Evolutionary conservation across 768 basidiomycete genomes (phyloP).

Genomic region (Rhizopogon rudus): DNA sequence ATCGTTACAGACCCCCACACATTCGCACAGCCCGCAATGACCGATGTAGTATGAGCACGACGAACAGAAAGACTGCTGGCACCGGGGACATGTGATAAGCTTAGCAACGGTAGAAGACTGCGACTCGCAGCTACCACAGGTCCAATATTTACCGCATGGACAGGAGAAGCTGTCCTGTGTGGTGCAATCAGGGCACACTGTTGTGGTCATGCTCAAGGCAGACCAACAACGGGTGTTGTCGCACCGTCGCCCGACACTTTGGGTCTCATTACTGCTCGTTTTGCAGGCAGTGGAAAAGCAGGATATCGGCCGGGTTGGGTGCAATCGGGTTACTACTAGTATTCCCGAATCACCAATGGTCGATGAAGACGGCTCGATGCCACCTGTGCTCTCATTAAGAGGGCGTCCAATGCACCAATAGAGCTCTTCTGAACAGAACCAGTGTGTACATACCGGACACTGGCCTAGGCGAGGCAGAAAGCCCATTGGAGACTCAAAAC

Average conservation of each 20-base stretch:
- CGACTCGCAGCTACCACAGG: background rate
- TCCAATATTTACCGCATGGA: background rate
- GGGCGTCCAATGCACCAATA: background rate
- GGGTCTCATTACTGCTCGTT: background rate
- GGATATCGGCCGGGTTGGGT: background rate
- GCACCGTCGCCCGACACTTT: background rate
- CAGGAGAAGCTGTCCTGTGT: conserved; percentile 1
- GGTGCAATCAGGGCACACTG: background rate
- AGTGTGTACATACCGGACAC: background rate
- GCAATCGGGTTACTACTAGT: background rate
- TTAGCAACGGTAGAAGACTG: background rate
- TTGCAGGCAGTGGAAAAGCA: background rate
- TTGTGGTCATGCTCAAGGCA: too few species aligned
- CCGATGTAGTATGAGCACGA: background rate
- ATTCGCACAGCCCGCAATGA: background rate
- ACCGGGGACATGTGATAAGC: conserved; percentile 1
- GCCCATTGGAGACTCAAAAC: background rate
- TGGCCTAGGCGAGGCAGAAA: background rate
- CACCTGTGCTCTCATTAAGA: background rate
- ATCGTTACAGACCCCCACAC: background rate
- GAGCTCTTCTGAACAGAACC: background rate
- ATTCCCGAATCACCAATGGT: background rate
- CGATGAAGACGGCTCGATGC: background rate
- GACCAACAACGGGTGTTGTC: background rate
- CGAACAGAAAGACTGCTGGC: background rate